Evolutionary conservation across 129 eudicot genomes (phyloP), one percentile per base, ranked within the genome.

Genomic region (Pittosporum tobira): DNA sequence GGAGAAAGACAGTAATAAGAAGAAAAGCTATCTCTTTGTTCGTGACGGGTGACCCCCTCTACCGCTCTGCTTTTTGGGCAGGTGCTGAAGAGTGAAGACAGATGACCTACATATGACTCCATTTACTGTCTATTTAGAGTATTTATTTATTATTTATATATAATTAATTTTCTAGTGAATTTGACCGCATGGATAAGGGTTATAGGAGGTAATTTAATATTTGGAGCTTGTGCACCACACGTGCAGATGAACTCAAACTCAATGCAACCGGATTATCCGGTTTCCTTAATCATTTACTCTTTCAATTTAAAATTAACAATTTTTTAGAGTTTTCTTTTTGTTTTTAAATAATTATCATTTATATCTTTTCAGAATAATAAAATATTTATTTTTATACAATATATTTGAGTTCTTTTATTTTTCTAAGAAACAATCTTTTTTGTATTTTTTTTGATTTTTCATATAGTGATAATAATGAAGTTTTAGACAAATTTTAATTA

Each of bases 211-310:
- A 50, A 21, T 20, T 6, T 42, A 25, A n/a, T 30, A 21, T 13
- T 24, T 14, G 75, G 38, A 25, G 44, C 53, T 37, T 26, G 75
- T 54, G 70, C 64, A 53, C 59, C 75, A 55, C 75, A 71, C 75
- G 70, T 71, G 70, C 59, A 61, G 37, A 6, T 18, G 24, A 23
- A 21, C 57, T 47, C 64, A 48, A 40, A 46, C 56, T 48, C 34
- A 36, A 11, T 2, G 48, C 28, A 19, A 57, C 72, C 64, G 57
- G 38, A 20, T 57, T 57, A 16, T 46, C 64, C 72, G 72, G 72
- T 67, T 67, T 31, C 20, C 45, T 52, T 51, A 2, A 19, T 3
- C 21, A n/a, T n/a, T n/a, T n/a, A n/a, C n/a, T n/a, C n/a, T n/a
- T n/a, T n/a, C n/a, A n/a, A n/a, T n/a, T n/a, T n/a, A n/a, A n/a